Conservation (phyloP, 148 eudicot species). For the Rhododendron kiyosumense region DNA sequence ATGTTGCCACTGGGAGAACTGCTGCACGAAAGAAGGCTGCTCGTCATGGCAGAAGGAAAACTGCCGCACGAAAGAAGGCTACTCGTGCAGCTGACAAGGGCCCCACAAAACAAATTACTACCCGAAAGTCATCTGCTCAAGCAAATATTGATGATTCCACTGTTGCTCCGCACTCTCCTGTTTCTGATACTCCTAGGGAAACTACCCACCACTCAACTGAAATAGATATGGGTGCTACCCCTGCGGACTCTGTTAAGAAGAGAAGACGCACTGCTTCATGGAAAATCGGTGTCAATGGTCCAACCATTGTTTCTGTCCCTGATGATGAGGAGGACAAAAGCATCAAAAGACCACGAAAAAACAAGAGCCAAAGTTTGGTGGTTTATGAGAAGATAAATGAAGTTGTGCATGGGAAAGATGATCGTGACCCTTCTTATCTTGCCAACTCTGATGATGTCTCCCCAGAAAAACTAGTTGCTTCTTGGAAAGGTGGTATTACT, state of each 20-base stretch:
- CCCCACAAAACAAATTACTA: constrained; percentile 10
- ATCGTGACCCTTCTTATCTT: constrained; percentile 8
- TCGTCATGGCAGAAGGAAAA: not conserved
- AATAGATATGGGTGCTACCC: constrained; percentile 29
- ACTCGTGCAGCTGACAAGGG: constrained; percentile 8
- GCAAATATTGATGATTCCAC: constrained; percentile 22
- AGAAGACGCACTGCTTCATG: constrained; percentile 48
- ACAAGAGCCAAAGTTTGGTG: constrained; percentile 11
- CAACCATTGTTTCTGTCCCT: constrained; percentile 28
- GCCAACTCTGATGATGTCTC: constrained; percentile 26
- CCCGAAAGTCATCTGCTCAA: constrained; percentile 15
- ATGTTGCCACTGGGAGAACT: not conserved
- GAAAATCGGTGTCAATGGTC: constrained; percentile 33
- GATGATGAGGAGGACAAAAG: constrained; percentile 24
- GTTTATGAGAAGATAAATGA: constrained; percentile 14
- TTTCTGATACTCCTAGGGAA: constrained; percentile 9
- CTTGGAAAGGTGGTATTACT: constrained; percentile 44
- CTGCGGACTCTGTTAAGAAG: constrained; percentile 58
- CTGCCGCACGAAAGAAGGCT: constrained; percentile 13
- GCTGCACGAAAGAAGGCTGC: constrained; percentile 11
- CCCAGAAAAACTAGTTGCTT: constrained; percentile 33
- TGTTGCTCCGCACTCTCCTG: constrained; percentile 10
- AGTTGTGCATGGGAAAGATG: constrained; percentile 3
- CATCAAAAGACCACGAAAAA: constrained; percentile 16
- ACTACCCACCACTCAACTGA: constrained; percentile 11